Conservation (phyloP, 1,139 yeast genomes). For the Wickerhamiella pararugosa region DNA sequence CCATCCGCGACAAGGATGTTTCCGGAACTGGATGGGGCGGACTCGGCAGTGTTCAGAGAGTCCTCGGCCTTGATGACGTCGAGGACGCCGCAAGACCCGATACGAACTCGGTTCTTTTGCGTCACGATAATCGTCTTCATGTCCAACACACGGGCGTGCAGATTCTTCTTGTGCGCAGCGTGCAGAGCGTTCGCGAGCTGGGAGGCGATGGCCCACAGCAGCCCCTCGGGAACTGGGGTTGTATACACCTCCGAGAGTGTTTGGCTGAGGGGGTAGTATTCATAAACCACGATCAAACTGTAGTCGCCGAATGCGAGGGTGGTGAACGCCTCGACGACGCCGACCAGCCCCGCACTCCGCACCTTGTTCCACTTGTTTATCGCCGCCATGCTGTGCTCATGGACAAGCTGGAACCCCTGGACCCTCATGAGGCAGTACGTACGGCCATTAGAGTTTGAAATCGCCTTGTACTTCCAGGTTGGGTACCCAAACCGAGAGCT, state of each 20-base stretch:
- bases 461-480: slow-evolving; percentile 61
- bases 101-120: slow-evolving; percentile 49
- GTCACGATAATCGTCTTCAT: slow-evolving; percentile 62
- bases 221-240: slow-evolving; percentile 31
- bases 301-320: slow-evolving; percentile 74
- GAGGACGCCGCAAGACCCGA: slow-evolving; percentile 56
- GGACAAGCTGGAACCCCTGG: slow-evolving; percentile 44
- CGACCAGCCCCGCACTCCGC: slow-evolving; percentile 43
- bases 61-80: slow-evolving; percentile 43
- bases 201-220: slow-evolving; percentile 59
- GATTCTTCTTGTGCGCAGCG: slow-evolving; percentile 43
- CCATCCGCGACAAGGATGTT: too few species aligned
- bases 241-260: slow-evolving; percentile 46
- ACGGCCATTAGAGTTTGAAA: slow-evolving; percentile 64
- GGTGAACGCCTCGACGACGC: slow-evolving; percentile 69
- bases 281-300: slow-evolving; percentile 43
- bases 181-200: slow-evolving; percentile 59
- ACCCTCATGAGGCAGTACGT: slow-evolving; percentile 64
- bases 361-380: slow-evolving; percentile 40
- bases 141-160: slow-evolving; percentile 51
- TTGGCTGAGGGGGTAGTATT: slow-evolving; percentile 49
- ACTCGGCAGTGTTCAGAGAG: neutral
- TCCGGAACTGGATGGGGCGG: neutral
- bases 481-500: slow-evolving; percentile 30
- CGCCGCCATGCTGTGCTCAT: slow-evolving; percentile 39